These are phyloP conservation scores for Dactylellina haptotyla DNA, from an alignment of 2,329 filamentous ascomycete species.

Conservation along the genomic window DNA sequence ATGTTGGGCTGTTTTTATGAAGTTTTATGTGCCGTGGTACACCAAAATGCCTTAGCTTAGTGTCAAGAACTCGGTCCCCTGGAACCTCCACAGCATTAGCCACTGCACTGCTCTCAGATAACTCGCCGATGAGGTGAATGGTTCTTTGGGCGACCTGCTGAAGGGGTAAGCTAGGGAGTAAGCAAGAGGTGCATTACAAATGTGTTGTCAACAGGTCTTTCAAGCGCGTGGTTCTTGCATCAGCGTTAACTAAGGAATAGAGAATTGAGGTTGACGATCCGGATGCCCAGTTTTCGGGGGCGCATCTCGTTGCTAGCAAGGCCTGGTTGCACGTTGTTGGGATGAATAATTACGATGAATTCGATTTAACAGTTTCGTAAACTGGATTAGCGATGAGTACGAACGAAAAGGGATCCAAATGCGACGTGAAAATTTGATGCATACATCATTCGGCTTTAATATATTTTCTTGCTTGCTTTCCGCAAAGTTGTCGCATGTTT, in stretches of 20 bases:
- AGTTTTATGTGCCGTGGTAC: background rate
- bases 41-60: background rate
- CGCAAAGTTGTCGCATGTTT: background rate
- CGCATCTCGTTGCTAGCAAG: no score
- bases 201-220: slow-evolving; percentile 18
- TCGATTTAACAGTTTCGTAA: no score
- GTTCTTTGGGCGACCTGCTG: background rate
- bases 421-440: background rate
- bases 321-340: no score
- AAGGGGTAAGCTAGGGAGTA: slow-evolving; percentile 14
- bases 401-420: no score
- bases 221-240: slow-evolving; percentile 11
- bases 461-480: background rate
- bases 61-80: background rate
- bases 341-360: no score
- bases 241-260: background rate
- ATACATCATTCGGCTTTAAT: background rate
- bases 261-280: background rate
- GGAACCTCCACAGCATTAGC: background rate
- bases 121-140: background rate
- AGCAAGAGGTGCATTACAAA: slow-evolving; percentile 24
- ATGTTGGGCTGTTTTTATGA: background rate
- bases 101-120: background rate
- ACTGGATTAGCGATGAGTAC: no score
- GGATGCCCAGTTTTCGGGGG: no score